A percentile compares a stretch with the other conserved stretches of the same genome.
These are phyloP conservation scores for Purshia tridentata DNA, from an alignment of 306 rosid genomes.

Conservation along the genomic window DNA sequence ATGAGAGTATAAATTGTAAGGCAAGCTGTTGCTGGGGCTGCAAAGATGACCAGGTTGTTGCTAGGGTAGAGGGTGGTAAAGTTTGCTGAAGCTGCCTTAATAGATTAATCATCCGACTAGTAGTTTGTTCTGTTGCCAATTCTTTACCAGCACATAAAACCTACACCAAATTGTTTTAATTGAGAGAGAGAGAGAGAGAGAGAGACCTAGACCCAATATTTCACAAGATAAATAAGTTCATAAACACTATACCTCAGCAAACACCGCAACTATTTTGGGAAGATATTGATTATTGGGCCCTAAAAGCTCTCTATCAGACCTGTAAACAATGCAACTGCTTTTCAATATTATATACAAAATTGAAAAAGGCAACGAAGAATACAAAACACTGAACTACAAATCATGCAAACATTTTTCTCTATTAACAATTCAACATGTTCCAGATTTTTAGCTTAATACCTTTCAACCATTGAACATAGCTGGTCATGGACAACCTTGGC, in stretches of 20 bases:
- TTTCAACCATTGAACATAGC: slow-evolving; percentile 73
- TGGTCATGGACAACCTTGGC: slow-evolving; percentile 71
- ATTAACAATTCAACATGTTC: slow-evolving; percentile 11
- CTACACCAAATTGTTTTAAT: slow-evolving; percentile 3
- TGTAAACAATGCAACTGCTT: slow-evolving; percentile 26
- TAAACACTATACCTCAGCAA: slow-evolving; percentile 54
- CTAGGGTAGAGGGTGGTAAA: slow-evolving; percentile 60
- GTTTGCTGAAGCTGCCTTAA: slow-evolving; percentile 76
- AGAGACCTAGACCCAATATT: slow-evolving; percentile 6
- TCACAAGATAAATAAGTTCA: neutral
- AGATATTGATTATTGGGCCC: slow-evolving; percentile 71
- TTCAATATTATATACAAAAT: slow-evolving; percentile 14
- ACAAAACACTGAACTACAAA: neutral
- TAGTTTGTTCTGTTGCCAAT: slow-evolving; percentile 71
- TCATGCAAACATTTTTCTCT: neutral
- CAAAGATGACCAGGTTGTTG: slow-evolving; percentile 71
- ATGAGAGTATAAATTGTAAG: slow-evolving; percentile 63
- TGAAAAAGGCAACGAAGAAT: neutral
- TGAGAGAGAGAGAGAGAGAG: neutral
- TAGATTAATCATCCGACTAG: slow-evolving; percentile 55
- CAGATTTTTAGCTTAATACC: slow-evolving; percentile 35
- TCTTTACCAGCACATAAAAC: slow-evolving; percentile 50
- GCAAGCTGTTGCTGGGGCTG: slow-evolving; percentile 79
- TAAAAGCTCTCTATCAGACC: slow-evolving; percentile 66
- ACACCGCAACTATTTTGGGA: slow-evolving; percentile 65